Percentiles rank a stretch among this genome's conserved stretches.
Evolutionary conservation across 768 basidiomycete species (phyloP).

Genomic region (Boletellus ananas): DNA sequence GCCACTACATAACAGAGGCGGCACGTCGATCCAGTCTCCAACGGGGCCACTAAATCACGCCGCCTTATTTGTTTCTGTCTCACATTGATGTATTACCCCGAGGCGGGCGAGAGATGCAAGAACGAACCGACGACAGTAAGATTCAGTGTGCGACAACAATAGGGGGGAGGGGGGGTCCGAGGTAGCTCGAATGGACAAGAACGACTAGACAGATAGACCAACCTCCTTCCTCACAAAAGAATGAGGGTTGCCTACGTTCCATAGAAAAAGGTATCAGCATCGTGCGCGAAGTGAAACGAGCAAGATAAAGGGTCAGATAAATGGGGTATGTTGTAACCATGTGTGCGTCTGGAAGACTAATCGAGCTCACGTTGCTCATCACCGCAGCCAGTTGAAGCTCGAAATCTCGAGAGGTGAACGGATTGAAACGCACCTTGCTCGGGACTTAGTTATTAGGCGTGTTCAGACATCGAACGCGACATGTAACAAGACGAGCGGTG

Average conservation of each 20-base stretch:
- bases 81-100: no score
- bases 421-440: slow-evolving; percentile 11
- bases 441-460: no score
- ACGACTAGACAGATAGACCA: background rate
- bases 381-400: slow-evolving; percentile 8
- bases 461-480: no score
- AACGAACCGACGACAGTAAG: slow-evolving; percentile 1
- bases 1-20: no score
- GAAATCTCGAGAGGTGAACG: background rate
- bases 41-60: slow-evolving; percentile 8
- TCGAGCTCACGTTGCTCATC: slow-evolving; percentile 71
- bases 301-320: slow-evolving; percentile 18
- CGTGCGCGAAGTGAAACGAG: background rate
- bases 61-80: background rate
- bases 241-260: slow-evolving; percentile 1
- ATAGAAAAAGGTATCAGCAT: slow-evolving; percentile 6
- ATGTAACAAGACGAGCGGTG: no score
- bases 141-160: slow-evolving; percentile 2
- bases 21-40: background rate
- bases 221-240: background rate
- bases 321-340: slow-evolving; percentile 57
- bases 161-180: background rate
- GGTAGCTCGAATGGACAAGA: background rate
- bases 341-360: slow-evolving; percentile 89
- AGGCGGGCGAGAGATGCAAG: background rate